Evolutionary conservation across 352 stramenopile species (phyloP), one percentile per base, ranked within the genome.

Genomic region (Blastocystis sp.): DNA sequence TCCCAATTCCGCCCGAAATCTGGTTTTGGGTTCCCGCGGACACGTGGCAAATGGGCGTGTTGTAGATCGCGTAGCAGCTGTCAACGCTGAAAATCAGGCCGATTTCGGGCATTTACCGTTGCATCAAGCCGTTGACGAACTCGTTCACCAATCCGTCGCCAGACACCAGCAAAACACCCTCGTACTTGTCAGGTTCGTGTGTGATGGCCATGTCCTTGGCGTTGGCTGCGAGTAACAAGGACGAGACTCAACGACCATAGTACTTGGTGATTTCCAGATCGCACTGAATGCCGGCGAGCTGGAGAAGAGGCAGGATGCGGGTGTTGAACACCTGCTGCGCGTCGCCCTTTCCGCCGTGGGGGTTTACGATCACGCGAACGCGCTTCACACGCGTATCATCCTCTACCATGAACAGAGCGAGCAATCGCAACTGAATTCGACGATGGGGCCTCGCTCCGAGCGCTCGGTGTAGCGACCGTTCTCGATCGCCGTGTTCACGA

Each of bases 201-300:
- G 64, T 88, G n/a, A 88, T 59, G 0, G 64, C 78, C 68, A 88
- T 79, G 38, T 88, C 78, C 48, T 79, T 76, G 11, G 78, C 78
- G 45, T 88, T 76, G 1, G 64, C 78, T 88, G 48, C 4, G 19
- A 7, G 24, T 77, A 1, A 66, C 14, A 9, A 78, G 48, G 11
- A 17, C 19, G 10, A 88, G 17, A 77, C 1, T 10, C 34, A 52
- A 6, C 6, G 61, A 88, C 78, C 78, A n/a, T 34, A 60, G 48
- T 88, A 88, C 40, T 88, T 76, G 45, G 78, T 88, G 61, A 88
- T 79, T 60, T 88, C 78, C 7, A 88, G 21, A 78, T 88, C 78
- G 45, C 64, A 79, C 24, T 88, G 78, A 78, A 88, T 76, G 28
- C 78, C 78, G 7, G 78, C 78, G 34, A 88, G 34, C 24, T 88